phyloP scores from a whole-genome alignment of 164 flowering plant genomes.

The Aristolochia contorta region DNA sequence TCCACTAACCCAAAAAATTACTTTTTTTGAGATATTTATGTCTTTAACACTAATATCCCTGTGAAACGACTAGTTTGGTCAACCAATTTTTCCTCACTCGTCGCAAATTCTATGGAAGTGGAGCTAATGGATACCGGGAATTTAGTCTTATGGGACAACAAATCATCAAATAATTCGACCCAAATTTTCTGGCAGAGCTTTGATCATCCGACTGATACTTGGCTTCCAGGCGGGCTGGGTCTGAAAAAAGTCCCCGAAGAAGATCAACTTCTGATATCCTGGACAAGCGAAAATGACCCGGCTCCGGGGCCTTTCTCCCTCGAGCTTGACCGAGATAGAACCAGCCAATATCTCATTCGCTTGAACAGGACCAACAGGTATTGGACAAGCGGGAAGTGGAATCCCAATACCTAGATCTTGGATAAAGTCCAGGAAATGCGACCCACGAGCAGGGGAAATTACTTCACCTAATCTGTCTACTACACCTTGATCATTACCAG shows the following conservation, averaged over 20 bases:
- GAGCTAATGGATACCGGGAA: slow-evolving; percentile 15
- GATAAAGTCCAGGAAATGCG: slow-evolving; percentile 16
- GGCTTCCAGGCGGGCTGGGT: slow-evolving; percentile 7
- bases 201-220: slow-evolving; percentile 6
- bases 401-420: neutral
- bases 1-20: too few species aligned
- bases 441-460: neutral
- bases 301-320: slow-evolving; percentile 9
- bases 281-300: slow-evolving; percentile 14
- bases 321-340: neutral
- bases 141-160: slow-evolving; percentile 12
- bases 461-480: slow-evolving; percentile 8
- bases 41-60: too few species aligned
- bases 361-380: slow-evolving; percentile 5
- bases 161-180: neutral
- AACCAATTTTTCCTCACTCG: slow-evolving; percentile 1
- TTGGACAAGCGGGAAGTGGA: slow-evolving; percentile 13
- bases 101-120: neutral
- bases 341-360: neutral
- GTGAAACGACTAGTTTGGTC: slow-evolving; percentile 8
- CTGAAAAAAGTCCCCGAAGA: slow-evolving; percentile 1
- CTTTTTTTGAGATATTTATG: too few species aligned
- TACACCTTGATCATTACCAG: slow-evolving; percentile 1
- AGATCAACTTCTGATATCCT: slow-evolving; percentile 5
- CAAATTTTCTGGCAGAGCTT: slow-evolving; percentile 2